phyloP scores from a whole-genome alignment of 768 basidiomycete species.

The Hygrocybe coccinea region DNA sequence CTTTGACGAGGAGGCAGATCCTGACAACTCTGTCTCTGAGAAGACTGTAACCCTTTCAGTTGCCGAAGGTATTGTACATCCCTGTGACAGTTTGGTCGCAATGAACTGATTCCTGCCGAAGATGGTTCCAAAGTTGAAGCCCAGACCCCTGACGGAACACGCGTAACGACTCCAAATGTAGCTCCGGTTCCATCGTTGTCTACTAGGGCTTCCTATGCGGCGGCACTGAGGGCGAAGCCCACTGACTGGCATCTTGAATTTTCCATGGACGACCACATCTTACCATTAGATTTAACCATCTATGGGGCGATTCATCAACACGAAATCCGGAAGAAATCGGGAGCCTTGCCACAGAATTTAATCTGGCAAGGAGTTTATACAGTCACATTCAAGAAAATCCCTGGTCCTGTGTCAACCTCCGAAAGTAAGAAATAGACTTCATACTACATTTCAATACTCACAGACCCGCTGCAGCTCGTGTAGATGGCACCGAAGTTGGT shows the following conservation, averaged over 20 bases:
- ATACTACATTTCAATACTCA: background rate
- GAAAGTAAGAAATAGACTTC: conserved; percentile 45
- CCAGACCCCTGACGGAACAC: conserved; percentile 94
- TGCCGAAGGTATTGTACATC: conserved; percentile 55
- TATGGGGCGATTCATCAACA: conserved; percentile 96
- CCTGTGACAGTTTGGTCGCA: background rate
- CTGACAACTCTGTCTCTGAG: conserved; percentile 63
- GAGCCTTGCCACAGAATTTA: conserved; percentile 57
- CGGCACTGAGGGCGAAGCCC: conserved; percentile 88
- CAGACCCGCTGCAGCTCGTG: conserved; percentile 27
- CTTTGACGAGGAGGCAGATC: conserved; percentile 82
- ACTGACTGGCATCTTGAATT: conserved; percentile 97
- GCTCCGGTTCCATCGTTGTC: conserved; percentile 30
- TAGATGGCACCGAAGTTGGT: conserved; percentile 38
- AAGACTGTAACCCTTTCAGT: conserved; percentile 85
- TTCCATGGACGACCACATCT: conserved; percentile 79
- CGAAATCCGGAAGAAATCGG: conserved; percentile 71
- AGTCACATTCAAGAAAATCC: conserved; percentile 88
- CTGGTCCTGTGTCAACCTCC: conserved; percentile 64
- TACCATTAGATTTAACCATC: conserved; percentile 86
- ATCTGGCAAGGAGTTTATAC: conserved; percentile 91
- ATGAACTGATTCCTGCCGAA: conserved; percentile 24
- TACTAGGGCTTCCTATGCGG: conserved; percentile 76
- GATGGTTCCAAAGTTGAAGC: conserved; percentile 94
- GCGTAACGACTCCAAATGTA: conserved; percentile 80